Conservation (phyloP, 352 stramenopile species). For the Hyaloperonospora arabidopsidis region DNA sequence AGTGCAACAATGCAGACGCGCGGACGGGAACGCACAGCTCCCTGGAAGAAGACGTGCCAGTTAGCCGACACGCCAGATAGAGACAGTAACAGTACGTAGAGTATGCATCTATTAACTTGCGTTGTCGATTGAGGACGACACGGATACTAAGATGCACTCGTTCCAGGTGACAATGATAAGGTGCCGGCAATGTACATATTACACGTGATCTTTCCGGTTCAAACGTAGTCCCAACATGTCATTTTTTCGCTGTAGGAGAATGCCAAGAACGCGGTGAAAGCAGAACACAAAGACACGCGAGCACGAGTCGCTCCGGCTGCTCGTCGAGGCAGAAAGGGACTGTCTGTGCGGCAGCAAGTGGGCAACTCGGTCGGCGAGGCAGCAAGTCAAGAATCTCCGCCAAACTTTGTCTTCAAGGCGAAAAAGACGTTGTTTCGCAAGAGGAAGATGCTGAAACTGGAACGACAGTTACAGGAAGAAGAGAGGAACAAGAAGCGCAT, state of each 20-base stretch:
- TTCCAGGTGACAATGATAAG: conserved; percentile 18
- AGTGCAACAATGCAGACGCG: conserved; percentile 21
- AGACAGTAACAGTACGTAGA: conserved; percentile 14
- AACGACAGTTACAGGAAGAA: conserved; percentile 29
- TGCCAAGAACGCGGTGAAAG: conserved; percentile 13
- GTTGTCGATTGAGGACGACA: neutral
- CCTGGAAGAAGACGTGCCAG: conserved; percentile 25
- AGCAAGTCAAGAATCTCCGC: conserved; percentile 38
- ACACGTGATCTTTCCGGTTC: no score
- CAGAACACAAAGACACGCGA: conserved; percentile 16
- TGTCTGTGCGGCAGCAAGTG: conserved; percentile 14
- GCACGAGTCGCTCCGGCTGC: conserved; percentile 1
- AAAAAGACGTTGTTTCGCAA: conserved; percentile 41
- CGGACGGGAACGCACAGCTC: conserved; percentile 4
- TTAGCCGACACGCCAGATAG: conserved; percentile 27
- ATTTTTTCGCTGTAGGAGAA: conserved; percentile 23
- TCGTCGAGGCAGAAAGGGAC: conserved; percentile 8
- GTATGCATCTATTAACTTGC: neutral
- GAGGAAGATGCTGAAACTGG: conserved; percentile 33
- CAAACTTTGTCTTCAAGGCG: conserved; percentile 42
- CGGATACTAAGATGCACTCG: neutral
- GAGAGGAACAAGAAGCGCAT: conserved; percentile 44
- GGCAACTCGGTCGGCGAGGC: neutral
- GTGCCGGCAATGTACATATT: neutral
- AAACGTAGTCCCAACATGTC: neutral